phyloP scores from a whole-genome alignment of 1,139 yeast genomes.

The Citeromyces hawaiiensis region DNA sequence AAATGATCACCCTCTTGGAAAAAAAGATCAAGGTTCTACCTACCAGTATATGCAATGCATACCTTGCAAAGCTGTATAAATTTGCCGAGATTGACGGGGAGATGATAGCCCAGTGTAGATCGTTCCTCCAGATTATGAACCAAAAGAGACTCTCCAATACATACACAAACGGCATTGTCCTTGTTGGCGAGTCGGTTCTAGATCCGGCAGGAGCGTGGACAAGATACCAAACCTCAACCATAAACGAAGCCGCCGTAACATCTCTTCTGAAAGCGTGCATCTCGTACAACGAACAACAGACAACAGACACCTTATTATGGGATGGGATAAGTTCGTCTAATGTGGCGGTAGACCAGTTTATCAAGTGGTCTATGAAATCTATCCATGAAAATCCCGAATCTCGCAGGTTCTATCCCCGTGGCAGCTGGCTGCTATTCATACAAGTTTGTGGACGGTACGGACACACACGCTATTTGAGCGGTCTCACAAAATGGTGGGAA shows the following conservation, averaged over 20 bases:
- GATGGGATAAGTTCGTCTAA: not conserved
- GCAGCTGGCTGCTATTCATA: constrained; percentile 39
- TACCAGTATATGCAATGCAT: not conserved
- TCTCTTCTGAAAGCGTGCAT: not conserved
- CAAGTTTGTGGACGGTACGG: constrained; percentile 31
- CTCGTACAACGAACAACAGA: not conserved
- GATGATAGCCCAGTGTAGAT: not conserved
- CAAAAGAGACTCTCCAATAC: not conserved
- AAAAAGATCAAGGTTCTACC: not conserved
- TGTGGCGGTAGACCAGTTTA: not conserved
- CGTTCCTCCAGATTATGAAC: not conserved
- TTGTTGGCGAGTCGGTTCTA: constrained; percentile 30
- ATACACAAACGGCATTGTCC: constrained; percentile 5
- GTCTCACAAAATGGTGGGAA: constrained; percentile 47
- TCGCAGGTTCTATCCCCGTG: constrained; percentile 24
- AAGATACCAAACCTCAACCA: constrained; percentile 15
- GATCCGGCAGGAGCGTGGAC: constrained; percentile 23
- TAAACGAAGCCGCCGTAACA: not conserved
- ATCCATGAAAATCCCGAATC: not conserved
- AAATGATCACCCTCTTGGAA: not conserved
- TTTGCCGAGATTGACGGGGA: not conserved
- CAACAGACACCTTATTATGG: not conserved
- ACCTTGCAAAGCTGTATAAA: not conserved
- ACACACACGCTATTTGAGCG: constrained; percentile 35
- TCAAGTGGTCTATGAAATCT: not conserved